phyloP scores from a whole-genome alignment of 768 basidiomycete species.

The Mycena rebaudengoi region DNA sequence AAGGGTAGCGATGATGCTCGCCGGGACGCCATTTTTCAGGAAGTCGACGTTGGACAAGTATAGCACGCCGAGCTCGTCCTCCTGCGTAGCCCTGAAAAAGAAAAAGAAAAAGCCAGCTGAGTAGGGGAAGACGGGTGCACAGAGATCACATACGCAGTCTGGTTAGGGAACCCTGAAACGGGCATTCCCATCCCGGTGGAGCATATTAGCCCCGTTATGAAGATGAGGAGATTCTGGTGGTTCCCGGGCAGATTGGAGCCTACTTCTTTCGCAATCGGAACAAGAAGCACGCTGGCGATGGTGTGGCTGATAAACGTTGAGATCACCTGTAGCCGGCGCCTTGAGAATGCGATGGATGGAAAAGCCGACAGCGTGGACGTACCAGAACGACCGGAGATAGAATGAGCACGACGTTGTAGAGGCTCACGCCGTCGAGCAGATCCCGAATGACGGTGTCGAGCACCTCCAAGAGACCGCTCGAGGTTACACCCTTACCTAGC shows the following conservation, averaged over 20 bases:
- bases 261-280: constrained; percentile 93
- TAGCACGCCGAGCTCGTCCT: constrained; percentile 91
- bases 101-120: constrained; percentile 8
- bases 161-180: constrained; percentile 98
- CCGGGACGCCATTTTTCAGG: constrained; percentile 92
- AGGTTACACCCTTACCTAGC: constrained; percentile 90
- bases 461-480: constrained; percentile 86
- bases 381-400: constrained; percentile 78
- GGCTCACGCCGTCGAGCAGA: constrained; percentile 65
- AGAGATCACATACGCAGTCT: constrained; percentile 80
- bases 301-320: constrained; percentile 99
- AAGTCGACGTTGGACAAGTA: constrained; percentile 91
- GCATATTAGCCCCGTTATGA: constrained; percentile 92
- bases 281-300: constrained; percentile 95
- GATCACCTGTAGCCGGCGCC: constrained; percentile 59
- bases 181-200: constrained; percentile 99
- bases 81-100: constrained; percentile 82
- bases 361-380: constrained; percentile 43
- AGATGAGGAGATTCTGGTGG: constrained; percentile 86
- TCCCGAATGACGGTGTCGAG: constrained; percentile 71
- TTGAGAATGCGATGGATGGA: constrained; percentile 26
- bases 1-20: constrained; percentile 87
- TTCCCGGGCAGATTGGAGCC: constrained; percentile 77
- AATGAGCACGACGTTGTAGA: constrained; percentile 77
- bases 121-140: constrained; percentile 5